Percentiles rank a stretch among this genome's conserved stretches.
phyloP scores from a whole-genome alignment of 139 green algal genomes.

The Closterium sp. region DNA sequence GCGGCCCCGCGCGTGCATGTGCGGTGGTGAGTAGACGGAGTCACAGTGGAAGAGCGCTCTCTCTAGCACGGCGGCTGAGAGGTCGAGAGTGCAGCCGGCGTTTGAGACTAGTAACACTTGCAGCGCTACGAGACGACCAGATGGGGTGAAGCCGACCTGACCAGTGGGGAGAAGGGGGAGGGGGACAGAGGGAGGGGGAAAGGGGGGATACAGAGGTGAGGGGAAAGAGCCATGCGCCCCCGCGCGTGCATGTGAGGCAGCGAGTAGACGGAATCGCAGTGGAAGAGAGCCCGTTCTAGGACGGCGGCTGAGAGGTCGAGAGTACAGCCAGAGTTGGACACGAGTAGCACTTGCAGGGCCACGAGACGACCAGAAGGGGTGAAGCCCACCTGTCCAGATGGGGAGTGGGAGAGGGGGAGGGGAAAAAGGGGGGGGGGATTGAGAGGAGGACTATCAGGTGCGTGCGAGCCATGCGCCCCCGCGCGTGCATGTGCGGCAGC shows the following conservation, averaged over 20 bases:
- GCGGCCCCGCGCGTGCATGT: slow-evolving; percentile 67
- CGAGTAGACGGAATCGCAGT: slow-evolving; percentile 68
- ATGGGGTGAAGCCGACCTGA: too few species aligned
- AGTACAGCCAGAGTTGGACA: slow-evolving; percentile 84
- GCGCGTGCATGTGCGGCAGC: slow-evolving; percentile 67
- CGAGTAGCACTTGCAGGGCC: slow-evolving; percentile 80
- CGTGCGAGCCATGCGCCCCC: neutral
- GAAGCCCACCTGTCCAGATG: slow-evolving; percentile 64
- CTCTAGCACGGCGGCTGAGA: slow-evolving; percentile 81
- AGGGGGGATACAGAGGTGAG: too few species aligned
- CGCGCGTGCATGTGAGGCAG: slow-evolving; percentile 68
- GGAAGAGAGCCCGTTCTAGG: slow-evolving; percentile 88
- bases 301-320: slow-evolving; percentile 79
- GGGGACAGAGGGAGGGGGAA: too few species aligned
- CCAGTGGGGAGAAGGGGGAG: too few species aligned
- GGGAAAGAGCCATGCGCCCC: slow-evolving; percentile 77
- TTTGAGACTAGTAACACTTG: too few species aligned
- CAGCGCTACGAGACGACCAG: too few species aligned
- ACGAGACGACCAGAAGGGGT: slow-evolving; percentile 65
- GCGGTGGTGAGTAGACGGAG: slow-evolving; percentile 61
- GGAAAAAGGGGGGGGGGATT: neutral
- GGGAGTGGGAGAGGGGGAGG: neutral
- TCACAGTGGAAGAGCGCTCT: slow-evolving; percentile 83
- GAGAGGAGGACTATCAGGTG: neutral
- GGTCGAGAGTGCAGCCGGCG: too few species aligned